These are phyloP conservation scores for Astrothelium subdiscretum DNA, from an alignment of 495 filamentous ascomycete species.

Conservation along the genomic window DNA sequence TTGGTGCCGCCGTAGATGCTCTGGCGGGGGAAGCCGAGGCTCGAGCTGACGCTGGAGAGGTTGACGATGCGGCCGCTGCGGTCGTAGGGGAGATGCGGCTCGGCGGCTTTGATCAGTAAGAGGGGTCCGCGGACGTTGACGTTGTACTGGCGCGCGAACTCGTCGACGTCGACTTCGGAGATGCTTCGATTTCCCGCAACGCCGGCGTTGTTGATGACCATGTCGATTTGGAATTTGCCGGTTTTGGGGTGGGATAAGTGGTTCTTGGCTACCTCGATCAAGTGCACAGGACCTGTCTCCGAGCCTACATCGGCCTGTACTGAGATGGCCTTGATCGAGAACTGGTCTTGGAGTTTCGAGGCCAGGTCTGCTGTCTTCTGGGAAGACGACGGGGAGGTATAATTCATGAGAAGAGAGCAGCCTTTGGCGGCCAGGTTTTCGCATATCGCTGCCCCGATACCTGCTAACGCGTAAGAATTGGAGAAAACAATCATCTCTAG, in stretches of 20 bases:
- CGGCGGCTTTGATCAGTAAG: constrained; percentile 61
- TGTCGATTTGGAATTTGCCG: constrained; percentile 60
- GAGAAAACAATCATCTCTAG: neutral
- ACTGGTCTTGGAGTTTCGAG: constrained; percentile 12
- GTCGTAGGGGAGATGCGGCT: constrained; percentile 60
- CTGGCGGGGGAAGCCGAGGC: constrained; percentile 57
- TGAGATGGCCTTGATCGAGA: constrained; percentile 34
- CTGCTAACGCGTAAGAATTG: constrained; percentile 31
- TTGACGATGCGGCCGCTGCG: constrained; percentile 72
- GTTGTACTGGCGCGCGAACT: constrained; percentile 61
- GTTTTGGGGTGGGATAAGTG: constrained; percentile 39
- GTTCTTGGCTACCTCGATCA: constrained; percentile 36
- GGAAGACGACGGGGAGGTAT: constrained; percentile 29
- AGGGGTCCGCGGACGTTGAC: constrained; percentile 81
- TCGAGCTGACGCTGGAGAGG: constrained; percentile 57
- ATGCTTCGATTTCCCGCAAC: constrained; percentile 43
- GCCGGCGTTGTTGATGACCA: constrained; percentile 83
- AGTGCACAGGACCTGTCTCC: constrained; percentile 32
- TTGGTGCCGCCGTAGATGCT: constrained; percentile 82
- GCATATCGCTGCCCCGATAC: constrained; percentile 78
- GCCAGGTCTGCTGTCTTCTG: constrained; percentile 33
- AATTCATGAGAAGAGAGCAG: constrained; percentile 36
- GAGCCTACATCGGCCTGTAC: constrained; percentile 49
- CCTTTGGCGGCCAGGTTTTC: constrained; percentile 43
- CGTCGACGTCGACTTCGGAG: constrained; percentile 40